Conservation (phyloP, 2,329 filamentous ascomycete species). For the Clonostachys sp. region DNA sequence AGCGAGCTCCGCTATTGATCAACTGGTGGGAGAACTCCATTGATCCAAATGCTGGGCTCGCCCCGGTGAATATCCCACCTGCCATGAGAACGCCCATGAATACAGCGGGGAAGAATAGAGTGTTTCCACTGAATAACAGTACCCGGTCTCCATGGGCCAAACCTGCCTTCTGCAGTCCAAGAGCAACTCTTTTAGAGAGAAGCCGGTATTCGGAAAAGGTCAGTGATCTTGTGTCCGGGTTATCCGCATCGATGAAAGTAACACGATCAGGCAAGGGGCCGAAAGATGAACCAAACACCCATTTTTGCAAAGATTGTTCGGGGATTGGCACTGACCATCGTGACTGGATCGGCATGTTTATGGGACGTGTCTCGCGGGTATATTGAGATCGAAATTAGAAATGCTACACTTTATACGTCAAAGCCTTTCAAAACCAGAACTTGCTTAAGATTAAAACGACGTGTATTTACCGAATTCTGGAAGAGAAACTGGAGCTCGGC, state of each 20-base stretch:
- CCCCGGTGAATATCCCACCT: slow-evolving; percentile 73
- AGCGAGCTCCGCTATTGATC: slow-evolving; percentile 62
- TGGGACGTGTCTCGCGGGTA: no score
- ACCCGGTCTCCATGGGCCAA: slow-evolving; percentile 67
- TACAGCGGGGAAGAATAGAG: slow-evolving; percentile 65
- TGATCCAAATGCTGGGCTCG: slow-evolving; percentile 63
- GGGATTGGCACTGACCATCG: slow-evolving; percentile 39
- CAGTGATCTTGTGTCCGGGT: slow-evolving; percentile 63
- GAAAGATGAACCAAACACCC: slow-evolving; percentile 47
- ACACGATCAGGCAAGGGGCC: slow-evolving; percentile 34
- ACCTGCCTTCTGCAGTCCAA: slow-evolving; percentile 60
- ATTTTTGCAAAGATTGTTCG: slow-evolving; percentile 46
- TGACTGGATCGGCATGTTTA: slow-evolving; percentile 39
- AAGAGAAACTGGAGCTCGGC: no score
- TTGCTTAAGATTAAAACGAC: no score
- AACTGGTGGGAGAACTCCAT: slow-evolving; percentile 74
- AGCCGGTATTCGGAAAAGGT: slow-evolving; percentile 61
- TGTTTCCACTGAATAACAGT: slow-evolving; percentile 70
- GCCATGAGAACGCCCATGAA: slow-evolving; percentile 74
- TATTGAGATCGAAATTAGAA: no score
- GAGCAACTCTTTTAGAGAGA: slow-evolving; percentile 68
- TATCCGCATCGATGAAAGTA: slow-evolving; percentile 59
- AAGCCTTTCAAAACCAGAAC: no score
- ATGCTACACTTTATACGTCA: no score
- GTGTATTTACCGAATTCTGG: no score